Evolutionary conservation across 495 filamentous ascomycete genomes (phyloP), one percentile per base, ranked within the genome.

Genomic region (Talaromyces proteolyticus): DNA sequence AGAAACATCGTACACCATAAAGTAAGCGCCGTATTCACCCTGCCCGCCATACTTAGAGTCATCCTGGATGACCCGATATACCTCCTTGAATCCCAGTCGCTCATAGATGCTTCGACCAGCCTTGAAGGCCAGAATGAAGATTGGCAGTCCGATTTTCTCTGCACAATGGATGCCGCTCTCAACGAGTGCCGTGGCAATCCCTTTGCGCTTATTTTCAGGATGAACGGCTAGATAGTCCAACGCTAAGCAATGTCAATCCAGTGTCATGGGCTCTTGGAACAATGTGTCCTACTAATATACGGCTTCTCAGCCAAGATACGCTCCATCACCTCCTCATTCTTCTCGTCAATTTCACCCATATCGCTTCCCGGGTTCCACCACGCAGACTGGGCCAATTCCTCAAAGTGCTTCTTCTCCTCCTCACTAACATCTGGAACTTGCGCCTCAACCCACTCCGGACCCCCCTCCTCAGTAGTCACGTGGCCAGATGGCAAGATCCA

Each of bases 161-260:
- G 64, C 62, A 37, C 56, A 22, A n/a, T 47, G 39, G 24, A 68
- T 60, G 0, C 63, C 65, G 19, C 57, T 60, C 20, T 47, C 39
- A 6, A 64, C 61, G 14, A 68, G 51, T 1, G 51, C 56, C 0
- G 53, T 57, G 12, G 42, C 63, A 29, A 68, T 56, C 18, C 65
- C 63, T 29, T 58, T 60, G 0, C 63, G 44, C 51, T 66, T 53
- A 19, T 57, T 53, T 3, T 59, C 52, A 3, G 62, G 62, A 44
- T 68, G 63, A 20, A 66, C 65, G 18, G 65, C 65, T n/a, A 68
- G 47, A 47, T 62, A 62, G 2, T 66, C 61, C 16, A 68, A 56
- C 24, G 57, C 37, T 52, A 40, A 34, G 19, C 12, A 52, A n/a
- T n/a, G n/a, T n/a, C 14, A 29, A 34, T 34, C 1, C 4, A 34